These are phyloP conservation scores for Gossypium davidsonii DNA, from an alignment of 441 rosid genomes.

Conservation along the genomic window DNA sequence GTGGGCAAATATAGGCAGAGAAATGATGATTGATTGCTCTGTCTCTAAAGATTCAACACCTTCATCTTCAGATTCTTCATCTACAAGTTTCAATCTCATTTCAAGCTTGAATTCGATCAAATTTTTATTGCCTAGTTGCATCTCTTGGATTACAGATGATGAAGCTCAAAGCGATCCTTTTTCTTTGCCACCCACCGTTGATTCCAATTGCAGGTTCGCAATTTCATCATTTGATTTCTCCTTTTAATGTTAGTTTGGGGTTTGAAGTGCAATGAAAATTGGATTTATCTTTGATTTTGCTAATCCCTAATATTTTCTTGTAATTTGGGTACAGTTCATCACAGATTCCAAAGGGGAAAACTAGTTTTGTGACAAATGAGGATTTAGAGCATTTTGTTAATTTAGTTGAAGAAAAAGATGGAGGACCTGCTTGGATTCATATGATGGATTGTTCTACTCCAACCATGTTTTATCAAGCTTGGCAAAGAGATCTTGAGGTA, in stretches of 20 bases:
- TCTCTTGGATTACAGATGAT: conserved; percentile 34
- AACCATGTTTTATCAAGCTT: conserved; percentile 70
- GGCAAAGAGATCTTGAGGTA: conserved; percentile 88
- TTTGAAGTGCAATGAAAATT: neutral
- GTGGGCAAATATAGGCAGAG: conserved; percentile 61
- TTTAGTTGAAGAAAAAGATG: conserved; percentile 82
- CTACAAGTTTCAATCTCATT: conserved; percentile 9
- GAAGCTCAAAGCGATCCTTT: conserved; percentile 21
- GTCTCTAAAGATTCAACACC: conserved; percentile 17
- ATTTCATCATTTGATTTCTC: neutral
- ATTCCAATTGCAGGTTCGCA: conserved; percentile 40
- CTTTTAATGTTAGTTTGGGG: neutral
- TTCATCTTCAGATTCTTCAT: conserved; percentile 2
- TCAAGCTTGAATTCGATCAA: conserved; percentile 36
- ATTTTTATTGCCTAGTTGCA: conserved; percentile 42
- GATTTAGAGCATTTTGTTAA: conserved; percentile 61
- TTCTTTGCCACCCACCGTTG: neutral
- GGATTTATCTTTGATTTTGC: conserved; percentile 2
- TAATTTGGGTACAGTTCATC: conserved; percentile 31
- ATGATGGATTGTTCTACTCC: conserved; percentile 86
- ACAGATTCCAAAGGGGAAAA: conserved; percentile 23
- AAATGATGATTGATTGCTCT: conserved; percentile 25
- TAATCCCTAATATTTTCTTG: neutral
- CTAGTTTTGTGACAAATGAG: conserved; percentile 39
- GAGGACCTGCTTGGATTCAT: conserved; percentile 87